These are phyloP conservation scores for Calonectria henricotiae DNA, from an alignment of 2,329 filamentous ascomycete genomes.

Conservation along the genomic window DNA sequence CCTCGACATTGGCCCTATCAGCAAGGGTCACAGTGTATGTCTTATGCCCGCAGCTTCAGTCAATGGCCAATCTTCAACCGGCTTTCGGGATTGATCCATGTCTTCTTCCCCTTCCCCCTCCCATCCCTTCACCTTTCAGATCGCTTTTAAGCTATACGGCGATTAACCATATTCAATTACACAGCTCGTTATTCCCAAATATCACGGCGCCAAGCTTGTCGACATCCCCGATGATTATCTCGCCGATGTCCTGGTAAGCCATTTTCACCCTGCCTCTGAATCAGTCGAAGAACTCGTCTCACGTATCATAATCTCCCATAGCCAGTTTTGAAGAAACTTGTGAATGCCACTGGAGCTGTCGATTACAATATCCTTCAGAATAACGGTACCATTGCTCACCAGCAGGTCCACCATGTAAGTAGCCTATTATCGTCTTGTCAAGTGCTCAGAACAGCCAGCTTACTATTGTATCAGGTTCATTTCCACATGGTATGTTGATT, in stretches of 20 bases:
- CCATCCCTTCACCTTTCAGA: conserved; percentile 23
- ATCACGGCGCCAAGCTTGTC: conserved; percentile 90
- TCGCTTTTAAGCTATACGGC: background rate
- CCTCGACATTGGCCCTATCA: conserved; percentile 94
- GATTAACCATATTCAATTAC: conserved; percentile 2
- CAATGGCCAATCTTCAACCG: background rate
- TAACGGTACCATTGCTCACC: conserved; percentile 92
- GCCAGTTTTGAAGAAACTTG: conserved; percentile 84
- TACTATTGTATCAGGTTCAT: conserved; percentile 76
- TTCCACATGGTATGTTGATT: conserved; percentile 84
- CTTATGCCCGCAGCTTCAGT: background rate
- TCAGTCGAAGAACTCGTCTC: background rate
- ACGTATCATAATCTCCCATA: conserved; percentile 34
- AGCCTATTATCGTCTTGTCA: background rate
- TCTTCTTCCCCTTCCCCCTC: background rate
- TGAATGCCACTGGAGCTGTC: conserved; percentile 79
- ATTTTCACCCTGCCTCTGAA: background rate
- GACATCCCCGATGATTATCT: conserved; percentile 95
- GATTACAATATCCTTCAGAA: conserved; percentile 98
- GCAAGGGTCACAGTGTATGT: conserved; percentile 89
- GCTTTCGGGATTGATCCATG: background rate
- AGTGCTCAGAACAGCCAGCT: background rate
- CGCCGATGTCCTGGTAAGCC: conserved; percentile 81
- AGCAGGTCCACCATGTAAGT: conserved; percentile 91
- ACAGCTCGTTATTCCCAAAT: conserved; percentile 96